Base-by-base conservation (phyloP, 2,329 filamentous ascomycete species). In the Didymella arachidicola region DNA sequence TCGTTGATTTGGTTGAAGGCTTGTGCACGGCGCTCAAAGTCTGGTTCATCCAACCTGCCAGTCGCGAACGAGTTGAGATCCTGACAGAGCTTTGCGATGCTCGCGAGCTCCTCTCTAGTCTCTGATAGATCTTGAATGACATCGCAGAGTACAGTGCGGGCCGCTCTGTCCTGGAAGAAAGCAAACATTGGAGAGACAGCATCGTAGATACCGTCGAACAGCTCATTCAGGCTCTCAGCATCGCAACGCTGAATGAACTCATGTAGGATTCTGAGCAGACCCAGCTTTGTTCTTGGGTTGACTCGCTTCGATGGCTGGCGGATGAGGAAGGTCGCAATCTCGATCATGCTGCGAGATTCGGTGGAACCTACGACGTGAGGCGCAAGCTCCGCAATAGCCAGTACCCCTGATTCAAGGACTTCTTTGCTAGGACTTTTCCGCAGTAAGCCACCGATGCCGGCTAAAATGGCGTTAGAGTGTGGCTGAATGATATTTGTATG, bases 241-340 rank as follows among this genome's bases (percentile, higher is more conserved):
- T 86, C 80, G 60, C 86, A 87, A 2, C 90, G 79, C 8, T 87
- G 86, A 43, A 97, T 83, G 64, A 97, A 96, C 60, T 89, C 87
- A 72, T 95, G 87, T 18, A 98, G 79, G 50, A 96, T 91, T 43
- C 88, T 83, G 36, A 99, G 80, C 32, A 99, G 83, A 19, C 89
- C 87, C 7, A 90, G 87, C 79, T 98, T 98, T 7, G 90, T 90
- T 68, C 87, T 91, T 0, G 92, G 91, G 63, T 86, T 93, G 32
- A 98, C 92, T 52, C 89, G 85, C 61, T 91, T 88, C 25, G 90
- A 86, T n/a, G 94, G 93, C 69, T 97, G 93, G 62, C 90, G 87
- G 30, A 98, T 84, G 34, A 97, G 83, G 74, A 90, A 94, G 10
- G 89, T 88, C 1, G 90, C 89, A 48, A 96, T 92, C 59, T 89